A percentile compares a stretch with the other conserved stretches of the same genome.
phyloP scores from a whole-genome alignment of 805 yeast genomes.

The Yarrowia yakushimensis region DNA sequence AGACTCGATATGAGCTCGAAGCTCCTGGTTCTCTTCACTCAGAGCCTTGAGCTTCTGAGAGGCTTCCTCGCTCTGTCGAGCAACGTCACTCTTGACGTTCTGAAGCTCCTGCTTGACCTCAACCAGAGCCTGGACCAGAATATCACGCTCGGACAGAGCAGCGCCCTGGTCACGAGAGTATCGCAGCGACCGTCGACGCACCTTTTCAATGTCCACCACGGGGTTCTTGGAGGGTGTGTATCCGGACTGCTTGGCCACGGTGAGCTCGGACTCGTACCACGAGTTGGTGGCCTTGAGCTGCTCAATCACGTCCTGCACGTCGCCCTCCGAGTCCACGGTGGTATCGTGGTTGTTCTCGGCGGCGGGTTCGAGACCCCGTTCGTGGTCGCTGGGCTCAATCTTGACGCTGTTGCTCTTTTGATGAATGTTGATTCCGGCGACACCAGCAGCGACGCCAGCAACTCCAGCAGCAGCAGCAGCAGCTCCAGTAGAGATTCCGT shows the following conservation, averaged over 20 bases:
- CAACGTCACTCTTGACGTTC: constrained; percentile 30
- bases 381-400: neutral
- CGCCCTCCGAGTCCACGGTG: constrained; percentile 3
- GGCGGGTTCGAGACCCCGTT: neutral
- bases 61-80: constrained; percentile 34
- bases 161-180: constrained; percentile 32
- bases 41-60: constrained; percentile 30
- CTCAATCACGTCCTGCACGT: constrained; percentile 49
- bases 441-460: constrained; percentile 10
- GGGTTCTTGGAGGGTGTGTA: constrained; percentile 33
- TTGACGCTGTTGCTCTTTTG: constrained; percentile 4
- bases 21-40: constrained; percentile 31
- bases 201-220: constrained; percentile 33
- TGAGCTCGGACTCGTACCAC: constrained; percentile 35
- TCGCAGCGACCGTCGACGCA: constrained; percentile 34
- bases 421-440: constrained; percentile 2
- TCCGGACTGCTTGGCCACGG: constrained; percentile 33
- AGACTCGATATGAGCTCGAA: constrained; percentile 8
- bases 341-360: neutral
- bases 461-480: constrained; percentile 16
- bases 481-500: neutral
- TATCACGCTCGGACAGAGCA: constrained; percentile 33
- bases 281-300: constrained; percentile 35
- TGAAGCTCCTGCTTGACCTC: constrained; percentile 34
- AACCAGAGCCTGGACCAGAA: constrained; percentile 32